Percentiles rank a stretch among this genome's conserved stretches.
Evolutionary conservation across 2,329 filamentous ascomycete species (phyloP).

Genomic region (Paracamarosporium sp.): DNA sequence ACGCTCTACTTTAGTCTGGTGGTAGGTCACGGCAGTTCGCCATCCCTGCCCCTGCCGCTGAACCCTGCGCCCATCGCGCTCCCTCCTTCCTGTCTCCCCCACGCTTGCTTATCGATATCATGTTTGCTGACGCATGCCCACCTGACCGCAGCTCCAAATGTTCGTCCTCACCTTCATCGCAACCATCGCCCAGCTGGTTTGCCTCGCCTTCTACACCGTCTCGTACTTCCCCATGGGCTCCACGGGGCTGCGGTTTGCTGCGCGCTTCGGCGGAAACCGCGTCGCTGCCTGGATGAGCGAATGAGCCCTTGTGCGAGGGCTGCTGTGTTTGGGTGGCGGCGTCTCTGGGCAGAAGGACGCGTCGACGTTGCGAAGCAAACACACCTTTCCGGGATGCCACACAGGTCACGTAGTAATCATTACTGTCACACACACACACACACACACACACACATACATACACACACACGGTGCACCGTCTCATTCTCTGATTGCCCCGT

Average conservation of each 20-base stretch:
- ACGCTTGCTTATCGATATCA: conserved; percentile 42
- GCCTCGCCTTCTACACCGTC: conserved; percentile 89
- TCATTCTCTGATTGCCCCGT: conserved; percentile 28
- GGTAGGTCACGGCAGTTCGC: conserved; percentile 65
- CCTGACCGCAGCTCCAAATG: conserved; percentile 67
- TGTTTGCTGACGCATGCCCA: conserved; percentile 39
- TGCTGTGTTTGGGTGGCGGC: conserved; percentile 20
- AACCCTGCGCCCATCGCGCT: conserved; percentile 35
- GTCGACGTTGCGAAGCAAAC: conserved; percentile 26
- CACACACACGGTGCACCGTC: conserved; percentile 19
- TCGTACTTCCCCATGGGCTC: conserved; percentile 99
- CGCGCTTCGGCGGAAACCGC: conserved; percentile 82
- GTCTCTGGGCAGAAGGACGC: conserved; percentile 25
- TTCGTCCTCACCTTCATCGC: conserved; percentile 86
- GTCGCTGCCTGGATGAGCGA: conserved; percentile 88
- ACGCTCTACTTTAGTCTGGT: conserved; percentile 93
- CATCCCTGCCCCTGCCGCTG: conserved; percentile 18
- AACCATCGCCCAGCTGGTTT: conserved; percentile 81
- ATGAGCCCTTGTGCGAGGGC: conserved; percentile 48
- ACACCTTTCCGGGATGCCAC: conserved; percentile 18
- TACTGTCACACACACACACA: conserved; percentile 31
- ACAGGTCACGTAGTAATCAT: conserved; percentile 21
- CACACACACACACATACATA: conserved; percentile 31
- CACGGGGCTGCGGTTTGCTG: conserved; percentile 83
- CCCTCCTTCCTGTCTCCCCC: conserved; percentile 31